Base-by-base conservation (phyloP, 164 flowering plant genomes). In the Litsea cubeba region DNA sequence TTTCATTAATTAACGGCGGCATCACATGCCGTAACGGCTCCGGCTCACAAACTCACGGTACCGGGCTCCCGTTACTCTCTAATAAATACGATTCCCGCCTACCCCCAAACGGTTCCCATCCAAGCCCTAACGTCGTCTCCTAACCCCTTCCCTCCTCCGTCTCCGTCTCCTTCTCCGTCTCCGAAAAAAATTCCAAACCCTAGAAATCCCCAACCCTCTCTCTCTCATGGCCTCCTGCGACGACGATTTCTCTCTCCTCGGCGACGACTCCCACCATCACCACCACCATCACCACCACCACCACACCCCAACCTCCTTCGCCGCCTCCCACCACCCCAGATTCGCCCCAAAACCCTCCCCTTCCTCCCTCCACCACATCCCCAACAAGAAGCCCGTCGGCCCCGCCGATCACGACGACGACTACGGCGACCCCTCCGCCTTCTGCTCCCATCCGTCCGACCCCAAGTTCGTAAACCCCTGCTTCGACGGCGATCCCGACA, bases 61-160 rank as follows among this genome's bases (percentile, higher is more conserved):
- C 49, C 24, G 64, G 3, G 71, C 40, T 70, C 72, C 88, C 88
- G 87, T 85, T 76, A 81, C 12, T 18, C 72, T 22, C 74, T 54
- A 40, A 40, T 72, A 69, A 77, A 64, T 68, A 35, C 30, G 20
- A 5, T 65, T 30, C 26, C 71, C 50, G 49, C 40, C 77, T 60
- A n/a, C 32, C 57, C 73, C 67, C 77, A 50, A 68, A 65, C 84
- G 79, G 62, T 69, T 28, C 66, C 8, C 23, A 62, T 58, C 32
- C 72, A 18, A 3, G 25, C 63, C 50, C 82, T 85, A 89, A 88
- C 93, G 93, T 79, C 90, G 87, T 82, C 85, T 79, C 12, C 77
- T 50, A 54, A 54, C 73, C 76, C 62, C 68, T 54, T 54, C 20
- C 60, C 60, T 15, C 5, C 60, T 54, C 60, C 60, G 60, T 51